Conservation (phyloP, 2,329 filamentous ascomycete species). For the Rhinocladiella similis region DNA sequence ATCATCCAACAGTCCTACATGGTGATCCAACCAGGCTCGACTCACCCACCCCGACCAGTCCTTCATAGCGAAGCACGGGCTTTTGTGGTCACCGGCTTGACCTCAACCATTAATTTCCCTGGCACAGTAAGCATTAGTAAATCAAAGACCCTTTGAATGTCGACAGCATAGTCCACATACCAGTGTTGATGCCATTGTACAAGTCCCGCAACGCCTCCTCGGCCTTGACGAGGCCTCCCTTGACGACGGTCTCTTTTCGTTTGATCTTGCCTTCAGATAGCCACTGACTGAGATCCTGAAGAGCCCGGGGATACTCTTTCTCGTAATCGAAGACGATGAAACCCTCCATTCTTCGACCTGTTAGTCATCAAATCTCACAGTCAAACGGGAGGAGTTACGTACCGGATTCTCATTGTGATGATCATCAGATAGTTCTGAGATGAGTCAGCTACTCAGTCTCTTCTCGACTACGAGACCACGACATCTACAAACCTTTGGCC, state of each 20-base stretch:
- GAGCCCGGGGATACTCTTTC: slow-evolving; percentile 58
- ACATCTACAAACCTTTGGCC: slow-evolving; percentile 51
- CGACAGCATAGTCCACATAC: slow-evolving; percentile 34
- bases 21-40: no score
- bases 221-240: slow-evolving; percentile 65
- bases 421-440: slow-evolving; percentile 53
- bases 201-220: slow-evolving; percentile 64
- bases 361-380: slow-evolving; percentile 4
- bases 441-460: not conserved
- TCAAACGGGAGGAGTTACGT: slow-evolving; percentile 23
- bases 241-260: slow-evolving; percentile 68
- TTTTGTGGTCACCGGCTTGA: slow-evolving; percentile 43
- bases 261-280: slow-evolving; percentile 71
- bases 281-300: slow-evolving; percentile 65
- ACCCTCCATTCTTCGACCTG: slow-evolving; percentile 58
- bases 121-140: not conserved
- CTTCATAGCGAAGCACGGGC: slow-evolving; percentile 19
- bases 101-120: slow-evolving; percentile 43
- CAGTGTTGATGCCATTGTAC: slow-evolving; percentile 69
- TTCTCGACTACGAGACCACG: slow-evolving; percentile 28
- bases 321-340: slow-evolving; percentile 73
- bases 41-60: no score
- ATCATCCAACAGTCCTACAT: no score
- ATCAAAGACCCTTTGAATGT: not conserved
- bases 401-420: slow-evolving; percentile 55